Evolutionary conservation across 164 flowering plant genomes (phyloP).

Genomic region (Vitis cinerea): DNA sequence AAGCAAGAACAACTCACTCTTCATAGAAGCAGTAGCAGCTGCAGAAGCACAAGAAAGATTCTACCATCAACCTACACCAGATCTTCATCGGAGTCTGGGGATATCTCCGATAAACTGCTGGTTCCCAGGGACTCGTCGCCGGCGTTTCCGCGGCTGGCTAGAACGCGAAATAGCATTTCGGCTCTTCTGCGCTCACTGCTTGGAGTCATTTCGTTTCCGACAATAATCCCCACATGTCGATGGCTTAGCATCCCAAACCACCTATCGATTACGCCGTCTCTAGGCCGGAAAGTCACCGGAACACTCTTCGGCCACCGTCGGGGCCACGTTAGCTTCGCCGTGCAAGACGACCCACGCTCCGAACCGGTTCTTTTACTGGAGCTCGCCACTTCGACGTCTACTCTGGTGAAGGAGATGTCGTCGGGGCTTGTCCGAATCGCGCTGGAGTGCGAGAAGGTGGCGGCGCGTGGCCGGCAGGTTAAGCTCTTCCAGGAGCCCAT

Average conservation of each 20-base stretch:
- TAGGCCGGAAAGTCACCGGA: slow-evolving; percentile 78
- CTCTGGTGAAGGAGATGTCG: slow-evolving; percentile 81
- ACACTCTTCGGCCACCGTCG: slow-evolving; percentile 80
- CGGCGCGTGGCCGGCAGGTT: slow-evolving; percentile 15
- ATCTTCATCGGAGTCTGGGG: slow-evolving; percentile 25
- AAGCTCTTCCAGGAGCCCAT: slow-evolving; percentile 59
- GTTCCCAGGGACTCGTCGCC: slow-evolving; percentile 9
- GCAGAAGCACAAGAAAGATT: slow-evolving; percentile 28
- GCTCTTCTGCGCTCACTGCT: slow-evolving; percentile 46
- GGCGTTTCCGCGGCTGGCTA: slow-evolving; percentile 5
- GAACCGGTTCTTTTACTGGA: slow-evolving; percentile 68
- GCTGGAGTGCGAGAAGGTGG: slow-evolving; percentile 61
- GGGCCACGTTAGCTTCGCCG: slow-evolving; percentile 81
- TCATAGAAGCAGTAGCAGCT: slow-evolving; percentile 39
- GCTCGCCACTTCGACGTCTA: slow-evolving; percentile 66
- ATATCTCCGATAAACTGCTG: slow-evolving; percentile 23
- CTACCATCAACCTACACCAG: slow-evolving; percentile 32
- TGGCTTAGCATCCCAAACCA: slow-evolving; percentile 42
- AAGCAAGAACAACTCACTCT: slow-evolving; percentile 21
- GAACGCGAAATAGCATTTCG: slow-evolving; percentile 16
- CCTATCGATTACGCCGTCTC: slow-evolving; percentile 36
- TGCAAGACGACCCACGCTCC: slow-evolving; percentile 66
- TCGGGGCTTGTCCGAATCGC: slow-evolving; percentile 86
- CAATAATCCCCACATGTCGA: slow-evolving; percentile 39
- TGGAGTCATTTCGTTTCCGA: slow-evolving; percentile 28